A percentile compares a stretch with the other conserved stretches of the same genome.
Conservation (phyloP, 768 basidiomycete genomes). For the Amanita polypyramis region DNA sequence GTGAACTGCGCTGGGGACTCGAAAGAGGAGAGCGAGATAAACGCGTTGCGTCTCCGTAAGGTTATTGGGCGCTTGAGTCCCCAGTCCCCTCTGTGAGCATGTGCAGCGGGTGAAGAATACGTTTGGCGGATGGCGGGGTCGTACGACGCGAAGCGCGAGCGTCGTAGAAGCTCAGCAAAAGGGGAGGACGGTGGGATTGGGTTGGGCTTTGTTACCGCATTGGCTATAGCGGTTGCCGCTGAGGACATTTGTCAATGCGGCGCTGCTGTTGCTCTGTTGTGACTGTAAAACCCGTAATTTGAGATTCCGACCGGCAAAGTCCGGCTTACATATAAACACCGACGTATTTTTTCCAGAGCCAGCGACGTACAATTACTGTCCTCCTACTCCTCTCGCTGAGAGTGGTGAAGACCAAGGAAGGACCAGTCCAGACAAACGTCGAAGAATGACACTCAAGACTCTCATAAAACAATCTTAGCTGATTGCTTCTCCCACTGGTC, state of each 20-base stretch:
- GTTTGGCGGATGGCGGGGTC: constrained; percentile 72
- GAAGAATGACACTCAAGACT: constrained; percentile 43
- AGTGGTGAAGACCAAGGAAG: constrained; percentile 36
- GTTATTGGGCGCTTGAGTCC: constrained; percentile 79
- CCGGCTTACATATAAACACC: constrained; percentile 21
- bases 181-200: constrained; percentile 40
- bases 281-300: constrained; percentile 6
- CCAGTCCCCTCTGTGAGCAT: constrained; percentile 72
- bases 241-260: not conserved
- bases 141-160: constrained; percentile 74
- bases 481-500: constrained; percentile 83
- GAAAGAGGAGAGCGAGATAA: constrained; percentile 55
- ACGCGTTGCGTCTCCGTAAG: constrained; percentile 49
- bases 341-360: constrained; percentile 17
- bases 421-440: constrained; percentile 90
- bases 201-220: constrained; percentile 10
- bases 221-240: constrained; percentile 9
- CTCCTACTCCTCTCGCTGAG: constrained; percentile 33
- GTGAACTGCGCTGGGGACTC: constrained; percentile 70
- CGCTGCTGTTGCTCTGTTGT: too few relatives aligned
- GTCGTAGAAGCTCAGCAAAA: constrained; percentile 68
- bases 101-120: constrained; percentile 59
- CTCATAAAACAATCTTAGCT: constrained; percentile 92
- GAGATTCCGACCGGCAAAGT: constrained; percentile 16
- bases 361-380: constrained; percentile 80